Conservation (phyloP, 2,329 filamentous ascomycete species). For the Zalaria obscura region DNA sequence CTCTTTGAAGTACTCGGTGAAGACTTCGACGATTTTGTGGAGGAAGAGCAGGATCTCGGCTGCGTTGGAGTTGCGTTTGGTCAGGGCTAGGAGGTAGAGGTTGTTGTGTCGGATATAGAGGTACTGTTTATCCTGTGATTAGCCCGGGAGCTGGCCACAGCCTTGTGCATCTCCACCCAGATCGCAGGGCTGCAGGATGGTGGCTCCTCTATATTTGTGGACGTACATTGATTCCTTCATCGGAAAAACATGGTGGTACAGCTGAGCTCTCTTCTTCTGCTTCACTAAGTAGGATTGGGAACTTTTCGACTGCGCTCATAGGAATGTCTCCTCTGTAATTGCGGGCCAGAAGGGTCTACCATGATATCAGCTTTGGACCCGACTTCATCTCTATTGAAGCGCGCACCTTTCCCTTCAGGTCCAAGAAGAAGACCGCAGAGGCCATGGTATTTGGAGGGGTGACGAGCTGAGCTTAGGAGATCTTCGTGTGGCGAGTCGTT, state of each 20-base stretch:
- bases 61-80: conserved; percentile 97
- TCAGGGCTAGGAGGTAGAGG: conserved; percentile 92
- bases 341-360: conserved; percentile 85
- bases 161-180: too few relatives aligned
- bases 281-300: conserved; percentile 88
- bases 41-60: conserved; percentile 97
- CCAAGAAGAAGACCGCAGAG: conserved; percentile 94
- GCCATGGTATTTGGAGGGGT: conserved; percentile 50
- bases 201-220: background rate
- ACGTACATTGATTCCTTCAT: conserved; percentile 93
- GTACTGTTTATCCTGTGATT: conserved; percentile 43
- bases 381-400: background rate
- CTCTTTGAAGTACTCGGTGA: conserved; percentile 99
- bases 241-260: conserved; percentile 93
- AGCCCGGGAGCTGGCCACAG: too few relatives aligned
- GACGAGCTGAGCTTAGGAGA: too few relatives aligned
- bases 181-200: too few relatives aligned
- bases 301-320: conserved; percentile 98
- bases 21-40: conserved; percentile 96
- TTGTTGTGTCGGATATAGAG: conserved; percentile 99
- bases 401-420: conserved; percentile 96
- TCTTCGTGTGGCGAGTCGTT: too few relatives aligned
- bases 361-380: conserved; percentile 1
- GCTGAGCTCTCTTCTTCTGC: conserved; percentile 98
- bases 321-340: conserved; percentile 98